Percentiles rank a stretch among this genome's conserved stretches.
phyloP scores from a whole-genome alignment of 768 basidiomycete genomes.

The Pisolithus albus region DNA sequence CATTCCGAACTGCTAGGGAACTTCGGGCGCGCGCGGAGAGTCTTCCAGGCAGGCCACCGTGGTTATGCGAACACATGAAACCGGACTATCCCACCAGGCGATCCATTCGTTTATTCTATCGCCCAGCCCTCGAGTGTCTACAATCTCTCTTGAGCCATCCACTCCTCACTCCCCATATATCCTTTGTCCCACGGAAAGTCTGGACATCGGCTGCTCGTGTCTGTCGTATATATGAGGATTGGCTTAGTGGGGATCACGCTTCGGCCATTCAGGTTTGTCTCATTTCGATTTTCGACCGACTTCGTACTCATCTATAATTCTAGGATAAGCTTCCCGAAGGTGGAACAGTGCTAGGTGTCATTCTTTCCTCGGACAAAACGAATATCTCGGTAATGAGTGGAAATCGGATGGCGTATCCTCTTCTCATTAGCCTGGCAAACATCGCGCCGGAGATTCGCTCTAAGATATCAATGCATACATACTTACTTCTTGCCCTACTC shows the following conservation, averaged over 20 bases:
- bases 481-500: conserved; percentile 2
- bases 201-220: conserved; percentile 8
- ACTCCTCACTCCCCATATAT: conserved; percentile 18
- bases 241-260: too few species aligned
- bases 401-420: conserved; percentile 18
- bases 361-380: conserved; percentile 9
- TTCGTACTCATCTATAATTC: conserved; percentile 27
- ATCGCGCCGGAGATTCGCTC: too few species aligned
- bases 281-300: conserved; percentile 15
- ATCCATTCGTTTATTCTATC: conserved; percentile 23
- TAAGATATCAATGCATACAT: not conserved
- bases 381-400: conserved; percentile 5
- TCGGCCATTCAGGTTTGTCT: conserved; percentile 20
- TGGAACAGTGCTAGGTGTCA: not conserved
- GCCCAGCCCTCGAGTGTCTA: conserved; percentile 22
- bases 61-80: conserved; percentile 1
- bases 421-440: not conserved
- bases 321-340: conserved; percentile 4
- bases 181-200: conserved; percentile 12
- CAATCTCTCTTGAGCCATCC: conserved; percentile 21
- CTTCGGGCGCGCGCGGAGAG: too few species aligned
- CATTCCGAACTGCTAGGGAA: too few species aligned
- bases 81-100: too few species aligned
- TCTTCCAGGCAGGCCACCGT: too few species aligned
- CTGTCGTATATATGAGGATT: conserved; percentile 8